Evolutionary conservation across 768 basidiomycete species (phyloP).

Genomic region (Hemileccinum impolitum): DNA sequence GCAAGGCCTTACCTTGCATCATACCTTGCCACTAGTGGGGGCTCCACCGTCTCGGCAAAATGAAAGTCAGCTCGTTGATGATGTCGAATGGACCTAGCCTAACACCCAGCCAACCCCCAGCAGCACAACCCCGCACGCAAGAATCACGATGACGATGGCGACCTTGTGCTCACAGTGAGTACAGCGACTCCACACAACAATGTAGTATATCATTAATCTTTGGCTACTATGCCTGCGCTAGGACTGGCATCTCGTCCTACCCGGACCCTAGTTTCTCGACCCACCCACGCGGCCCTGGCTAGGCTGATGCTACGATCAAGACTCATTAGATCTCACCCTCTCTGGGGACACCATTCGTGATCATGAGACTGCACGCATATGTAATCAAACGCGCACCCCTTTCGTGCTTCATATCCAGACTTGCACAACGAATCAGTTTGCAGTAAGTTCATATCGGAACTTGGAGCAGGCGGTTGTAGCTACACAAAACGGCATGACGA

Average conservation of each 20-base stretch:
- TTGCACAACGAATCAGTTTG: constrained; percentile 44
- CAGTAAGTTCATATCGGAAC: constrained; percentile 64
- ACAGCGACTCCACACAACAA: too few species aligned
- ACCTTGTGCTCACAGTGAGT: too few species aligned
- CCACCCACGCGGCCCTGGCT: constrained; percentile 39
- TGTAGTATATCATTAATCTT: too few species aligned
- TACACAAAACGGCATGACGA: constrained; percentile 63
- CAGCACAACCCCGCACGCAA: too few species aligned
- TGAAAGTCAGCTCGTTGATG: too few species aligned
- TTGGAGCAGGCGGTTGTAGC: constrained; percentile 88
- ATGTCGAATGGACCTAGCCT: too few species aligned
- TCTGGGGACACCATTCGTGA: constrained; percentile 82
- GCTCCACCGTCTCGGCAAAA: too few species aligned
- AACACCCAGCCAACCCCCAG: too few species aligned
- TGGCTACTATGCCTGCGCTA: too few species aligned
- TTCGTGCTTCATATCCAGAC: constrained; percentile 60
- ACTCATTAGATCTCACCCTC: constrained; percentile 74
- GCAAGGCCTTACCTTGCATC: too few species aligned
- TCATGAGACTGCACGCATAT: constrained; percentile 42
- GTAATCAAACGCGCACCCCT: not conserved
- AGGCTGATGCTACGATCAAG: constrained; percentile 49
- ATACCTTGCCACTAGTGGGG: too few species aligned
- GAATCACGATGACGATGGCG: too few species aligned
- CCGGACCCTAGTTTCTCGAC: constrained; percentile 56
- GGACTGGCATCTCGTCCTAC: constrained; percentile 68